Conservation (phyloP, 2,329 filamentous ascomycete genomes). For the Verticillium zaregamsianum region DNA sequence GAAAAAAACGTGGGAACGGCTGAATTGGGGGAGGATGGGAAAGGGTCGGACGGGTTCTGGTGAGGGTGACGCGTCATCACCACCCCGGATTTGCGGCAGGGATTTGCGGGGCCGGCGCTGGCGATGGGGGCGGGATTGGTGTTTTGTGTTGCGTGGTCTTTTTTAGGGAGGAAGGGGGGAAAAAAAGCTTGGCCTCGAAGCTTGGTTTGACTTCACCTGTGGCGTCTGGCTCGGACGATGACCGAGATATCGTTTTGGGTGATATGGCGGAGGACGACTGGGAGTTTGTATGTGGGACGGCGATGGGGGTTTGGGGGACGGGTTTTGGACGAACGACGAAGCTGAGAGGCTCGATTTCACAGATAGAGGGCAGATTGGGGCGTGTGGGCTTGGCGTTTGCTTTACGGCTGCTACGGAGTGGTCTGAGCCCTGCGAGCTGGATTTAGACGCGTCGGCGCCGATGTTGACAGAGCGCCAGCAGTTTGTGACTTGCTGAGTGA, state of each 20-base stretch:
- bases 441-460: neutral
- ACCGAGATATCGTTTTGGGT: neutral
- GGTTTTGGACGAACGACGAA: neutral
- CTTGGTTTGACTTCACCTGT: constrained; percentile 4
- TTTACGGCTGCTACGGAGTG: neutral
- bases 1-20: neutral
- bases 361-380: neutral
- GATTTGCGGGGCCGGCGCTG: neutral
- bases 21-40: neutral
- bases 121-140: neutral
- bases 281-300: neutral
- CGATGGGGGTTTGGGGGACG: neutral
- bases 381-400: neutral
- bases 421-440: neutral
- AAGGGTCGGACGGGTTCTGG: neutral
- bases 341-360: neutral
- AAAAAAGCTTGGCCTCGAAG: constrained; percentile 1
- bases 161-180: neutral
- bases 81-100: constrained; percentile 1
- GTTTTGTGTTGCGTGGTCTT: neutral
- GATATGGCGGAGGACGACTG: neutral
- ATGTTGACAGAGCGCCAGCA: neutral
- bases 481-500: neutral
- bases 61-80: constrained; percentile 3
- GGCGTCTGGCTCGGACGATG: neutral